Evolutionary conservation across 495 filamentous ascomycete genomes (phyloP).

Genomic region (Xylaria cubensis): DNA sequence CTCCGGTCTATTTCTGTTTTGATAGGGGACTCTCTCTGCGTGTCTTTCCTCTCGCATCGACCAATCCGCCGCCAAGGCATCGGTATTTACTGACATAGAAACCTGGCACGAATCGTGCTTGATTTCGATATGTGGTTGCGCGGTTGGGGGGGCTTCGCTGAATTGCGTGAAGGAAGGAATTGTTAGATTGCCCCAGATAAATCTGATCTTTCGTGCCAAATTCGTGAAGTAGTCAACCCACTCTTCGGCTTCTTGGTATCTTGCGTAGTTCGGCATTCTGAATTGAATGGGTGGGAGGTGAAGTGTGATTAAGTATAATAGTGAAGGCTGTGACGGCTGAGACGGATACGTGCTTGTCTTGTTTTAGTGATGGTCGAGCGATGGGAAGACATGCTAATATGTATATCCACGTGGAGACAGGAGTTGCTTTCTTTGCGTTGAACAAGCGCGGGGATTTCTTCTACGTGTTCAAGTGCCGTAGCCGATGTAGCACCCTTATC

Average conservation of each 20-base stretch:
- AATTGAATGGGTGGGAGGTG: not conserved
- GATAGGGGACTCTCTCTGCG: not conserved
- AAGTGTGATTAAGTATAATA: not conserved
- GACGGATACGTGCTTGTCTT: not conserved
- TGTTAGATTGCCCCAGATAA: not conserved
- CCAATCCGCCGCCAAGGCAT: not conserved
- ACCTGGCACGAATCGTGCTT: not conserved
- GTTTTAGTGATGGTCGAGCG: too few relatives aligned
- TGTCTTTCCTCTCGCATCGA: not conserved
- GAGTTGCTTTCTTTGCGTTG: not conserved
- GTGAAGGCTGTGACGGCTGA: not conserved
- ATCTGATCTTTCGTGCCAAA: not conserved
- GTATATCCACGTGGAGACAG: not conserved
- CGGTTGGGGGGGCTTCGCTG: not conserved
- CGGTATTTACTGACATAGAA: not conserved
- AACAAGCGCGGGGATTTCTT: not conserved
- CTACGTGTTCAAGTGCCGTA: not conserved
- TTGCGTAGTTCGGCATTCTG: not conserved
- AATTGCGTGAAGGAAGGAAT: not conserved
- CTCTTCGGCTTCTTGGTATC: too few relatives aligned
- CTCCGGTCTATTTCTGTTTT: not conserved
- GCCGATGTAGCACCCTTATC: not conserved
- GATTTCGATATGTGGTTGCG: not conserved
- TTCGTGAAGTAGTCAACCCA: not conserved
- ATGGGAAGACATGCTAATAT: not conserved